Percentiles rank a stretch among this genome's conserved stretches.
Conservation (phyloP, 2,329 filamentous ascomycete genomes). For the Colletotrichum sp. region DNA sequence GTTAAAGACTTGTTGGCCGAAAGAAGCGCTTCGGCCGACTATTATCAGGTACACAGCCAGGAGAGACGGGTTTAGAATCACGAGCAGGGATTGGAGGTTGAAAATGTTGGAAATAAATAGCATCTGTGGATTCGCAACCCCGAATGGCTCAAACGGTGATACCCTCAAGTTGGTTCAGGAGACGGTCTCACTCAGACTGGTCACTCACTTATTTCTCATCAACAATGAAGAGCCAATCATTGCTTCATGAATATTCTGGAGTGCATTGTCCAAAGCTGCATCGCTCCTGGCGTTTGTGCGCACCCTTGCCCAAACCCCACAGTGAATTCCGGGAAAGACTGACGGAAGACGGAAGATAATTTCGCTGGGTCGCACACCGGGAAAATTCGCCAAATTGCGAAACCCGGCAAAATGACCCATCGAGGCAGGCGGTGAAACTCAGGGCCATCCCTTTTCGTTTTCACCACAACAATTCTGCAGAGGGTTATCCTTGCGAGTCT, state of each 20-base stretch:
- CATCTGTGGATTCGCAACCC: background rate
- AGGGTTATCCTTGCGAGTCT: background rate
- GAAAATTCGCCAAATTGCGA: background rate
- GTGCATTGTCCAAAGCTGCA: background rate
- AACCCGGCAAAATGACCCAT: background rate
- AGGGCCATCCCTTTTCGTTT: background rate
- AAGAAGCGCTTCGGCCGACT: background rate
- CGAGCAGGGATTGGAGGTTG: background rate
- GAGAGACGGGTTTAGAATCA: background rate
- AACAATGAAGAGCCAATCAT: accelerated
- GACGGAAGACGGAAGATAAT: background rate
- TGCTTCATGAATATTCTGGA: background rate
- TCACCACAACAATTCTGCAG: background rate
- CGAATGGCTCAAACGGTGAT: background rate
- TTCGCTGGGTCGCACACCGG: background rate
- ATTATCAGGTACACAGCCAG: background rate
- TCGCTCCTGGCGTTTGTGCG: background rate
- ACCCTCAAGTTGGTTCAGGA: accelerated
- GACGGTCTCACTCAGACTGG: accelerated
- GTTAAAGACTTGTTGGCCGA: slow-evolving; percentile 25
- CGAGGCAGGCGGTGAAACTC: background rate
- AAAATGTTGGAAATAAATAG: background rate
- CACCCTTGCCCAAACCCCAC: background rate
- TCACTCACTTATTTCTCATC: accelerated
- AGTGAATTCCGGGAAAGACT: background rate